Conservation (phyloP, 495 filamentous ascomycete genomes). For the Aspergillus coremiiformis region DNA sequence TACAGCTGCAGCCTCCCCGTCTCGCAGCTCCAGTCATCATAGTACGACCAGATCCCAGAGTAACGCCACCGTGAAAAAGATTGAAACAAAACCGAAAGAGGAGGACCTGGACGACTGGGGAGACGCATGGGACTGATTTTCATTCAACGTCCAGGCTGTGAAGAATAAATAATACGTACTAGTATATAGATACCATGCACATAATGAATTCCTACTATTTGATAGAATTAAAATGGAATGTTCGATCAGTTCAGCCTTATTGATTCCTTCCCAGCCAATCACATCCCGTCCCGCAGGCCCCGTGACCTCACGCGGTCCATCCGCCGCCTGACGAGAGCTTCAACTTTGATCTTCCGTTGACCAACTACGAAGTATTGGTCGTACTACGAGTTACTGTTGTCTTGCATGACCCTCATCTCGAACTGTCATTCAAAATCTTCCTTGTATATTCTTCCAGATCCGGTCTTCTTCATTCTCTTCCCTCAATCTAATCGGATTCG, state of each 20-base stretch:
- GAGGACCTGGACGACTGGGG: conserved; percentile 47
- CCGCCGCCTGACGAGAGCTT: neutral
- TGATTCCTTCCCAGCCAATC: neutral
- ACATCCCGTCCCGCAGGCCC: neutral
- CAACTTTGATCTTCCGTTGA: neutral
- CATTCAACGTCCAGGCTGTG: neutral
- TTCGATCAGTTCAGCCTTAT: conserved; percentile 1
- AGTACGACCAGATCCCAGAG: conserved; percentile 33
- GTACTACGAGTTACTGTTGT: too few relatives aligned
- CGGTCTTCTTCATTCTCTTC: neutral
- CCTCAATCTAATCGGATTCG: neutral
- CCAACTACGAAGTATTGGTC: too few relatives aligned
- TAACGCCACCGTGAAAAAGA: conserved; percentile 35
- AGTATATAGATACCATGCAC: neutral
- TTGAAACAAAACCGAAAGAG: conserved; percentile 46
- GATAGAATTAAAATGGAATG: neutral
- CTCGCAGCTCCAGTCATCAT: conserved; percentile 26
- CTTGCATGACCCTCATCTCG: neutral
- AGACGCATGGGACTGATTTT: conserved; percentile 45
- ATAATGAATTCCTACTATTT: neutral
- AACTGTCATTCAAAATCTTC: too few relatives aligned
- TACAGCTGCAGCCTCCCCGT: conserved; percentile 21
- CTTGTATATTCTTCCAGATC: neutral
- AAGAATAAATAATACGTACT: neutral
- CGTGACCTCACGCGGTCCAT: neutral